Percentiles rank a stretch among this genome's conserved stretches.
Conservation (phyloP, 768 basidiomycete genomes). For the Pleurotus citrinopileatus region DNA sequence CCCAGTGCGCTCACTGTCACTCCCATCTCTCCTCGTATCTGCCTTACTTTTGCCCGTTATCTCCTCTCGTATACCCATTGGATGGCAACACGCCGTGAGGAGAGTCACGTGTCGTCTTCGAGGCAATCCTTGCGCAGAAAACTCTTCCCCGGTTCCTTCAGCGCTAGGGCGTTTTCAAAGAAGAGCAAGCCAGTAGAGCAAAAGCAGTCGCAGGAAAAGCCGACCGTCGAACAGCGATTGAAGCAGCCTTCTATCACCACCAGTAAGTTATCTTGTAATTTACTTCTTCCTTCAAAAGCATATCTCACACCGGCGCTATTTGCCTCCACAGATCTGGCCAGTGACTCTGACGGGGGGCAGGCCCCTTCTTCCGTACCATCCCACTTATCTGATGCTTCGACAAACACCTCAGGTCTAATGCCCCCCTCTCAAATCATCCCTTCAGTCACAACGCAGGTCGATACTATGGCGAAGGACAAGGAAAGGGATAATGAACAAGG, state of each 20-base stretch:
- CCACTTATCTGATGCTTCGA: constrained; percentile 3
- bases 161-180: constrained; percentile 19
- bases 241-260: constrained; percentile 19
- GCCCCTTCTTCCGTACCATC: constrained; percentile 18
- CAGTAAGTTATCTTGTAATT: constrained; percentile 17
- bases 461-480: constrained; percentile 18
- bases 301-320: constrained; percentile 16
- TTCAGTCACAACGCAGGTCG: too few species aligned
- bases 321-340: constrained; percentile 17
- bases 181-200: constrained; percentile 15
- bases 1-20: too few species aligned
- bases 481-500: constrained; percentile 36
- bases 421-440: constrained; percentile 14
- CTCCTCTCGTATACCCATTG: constrained; percentile 13
- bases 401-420: neutral
- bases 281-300: constrained; percentile 1
- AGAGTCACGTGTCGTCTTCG: constrained; percentile 12
- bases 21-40: neutral
- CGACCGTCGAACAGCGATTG: too few species aligned
- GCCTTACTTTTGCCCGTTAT: constrained; percentile 8
- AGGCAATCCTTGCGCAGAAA: constrained; percentile 30
- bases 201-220: neutral
- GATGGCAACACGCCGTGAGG: constrained; percentile 12
- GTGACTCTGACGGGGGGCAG: constrained; percentile 19
- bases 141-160: constrained; percentile 24